phyloP scores from a whole-genome alignment of 768 basidiomycete genomes.

The Russula earlei region DNA sequence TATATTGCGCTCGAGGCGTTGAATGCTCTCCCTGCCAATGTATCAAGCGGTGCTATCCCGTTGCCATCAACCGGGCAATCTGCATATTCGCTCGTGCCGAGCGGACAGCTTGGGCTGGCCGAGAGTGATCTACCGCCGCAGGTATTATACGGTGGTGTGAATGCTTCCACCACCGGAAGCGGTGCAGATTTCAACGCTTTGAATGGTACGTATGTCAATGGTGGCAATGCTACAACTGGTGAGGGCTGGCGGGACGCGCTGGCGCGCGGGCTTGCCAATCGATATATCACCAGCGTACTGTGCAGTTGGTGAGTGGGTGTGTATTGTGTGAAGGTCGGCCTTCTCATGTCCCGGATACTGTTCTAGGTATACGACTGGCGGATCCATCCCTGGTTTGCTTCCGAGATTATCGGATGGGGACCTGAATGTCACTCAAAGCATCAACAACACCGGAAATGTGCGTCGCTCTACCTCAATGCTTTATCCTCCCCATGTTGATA shows the following conservation, averaged over 20 bases:
- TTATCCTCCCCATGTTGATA: not conserved
- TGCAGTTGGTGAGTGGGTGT: slow-evolving; percentile 69
- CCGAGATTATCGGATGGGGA: slow-evolving; percentile 59
- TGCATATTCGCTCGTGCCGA: slow-evolving; percentile 59
- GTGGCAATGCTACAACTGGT: slow-evolving; percentile 48
- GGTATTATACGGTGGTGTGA: slow-evolving; percentile 35
- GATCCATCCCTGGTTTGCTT: slow-evolving; percentile 62
- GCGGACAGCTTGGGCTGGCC: slow-evolving; percentile 72
- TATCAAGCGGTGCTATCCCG: slow-evolving; percentile 52
- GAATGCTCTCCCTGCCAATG: slow-evolving; percentile 58
- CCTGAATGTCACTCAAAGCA: slow-evolving; percentile 58
- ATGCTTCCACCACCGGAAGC: slow-evolving; percentile 43
- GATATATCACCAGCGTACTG: slow-evolving; percentile 72
- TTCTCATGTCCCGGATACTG: not conserved
- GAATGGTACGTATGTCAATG: slow-evolving; percentile 51
- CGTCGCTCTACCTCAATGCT: slow-evolving; percentile 24
- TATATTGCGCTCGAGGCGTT: slow-evolving; percentile 76
- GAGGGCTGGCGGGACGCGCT: slow-evolving; percentile 62
- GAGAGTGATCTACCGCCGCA: slow-evolving; percentile 68
- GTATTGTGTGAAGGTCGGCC: not conserved
- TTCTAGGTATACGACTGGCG: slow-evolving; percentile 76
- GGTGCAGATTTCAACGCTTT: slow-evolving; percentile 51
- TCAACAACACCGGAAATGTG: slow-evolving; percentile 66
- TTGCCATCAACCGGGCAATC: slow-evolving; percentile 40
- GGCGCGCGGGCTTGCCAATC: slow-evolving; percentile 68